phyloP scores from a whole-genome alignment of 768 basidiomycete genomes.

The Tricholoma flavovirens region DNA sequence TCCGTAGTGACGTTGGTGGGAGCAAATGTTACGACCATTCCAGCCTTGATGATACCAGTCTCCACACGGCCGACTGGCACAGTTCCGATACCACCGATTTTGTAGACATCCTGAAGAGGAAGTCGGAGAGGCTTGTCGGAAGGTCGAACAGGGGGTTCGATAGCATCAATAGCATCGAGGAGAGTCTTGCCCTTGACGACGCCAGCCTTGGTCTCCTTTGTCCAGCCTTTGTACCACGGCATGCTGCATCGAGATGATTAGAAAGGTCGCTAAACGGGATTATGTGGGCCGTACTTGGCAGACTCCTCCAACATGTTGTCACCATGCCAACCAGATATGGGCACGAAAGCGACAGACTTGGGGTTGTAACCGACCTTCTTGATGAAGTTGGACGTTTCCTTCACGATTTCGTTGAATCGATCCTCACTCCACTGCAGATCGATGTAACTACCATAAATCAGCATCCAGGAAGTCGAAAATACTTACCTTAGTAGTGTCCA shows the following conservation, averaged over 20 bases:
- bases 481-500: constrained; percentile 96
- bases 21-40: constrained; percentile 98
- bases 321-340: constrained; percentile 99
- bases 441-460: not conserved
- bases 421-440: constrained; percentile 88
- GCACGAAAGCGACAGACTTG: constrained; percentile 96
- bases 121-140: constrained; percentile 99
- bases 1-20: constrained; percentile 98
- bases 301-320: constrained; percentile 99
- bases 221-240: constrained; percentile 99
- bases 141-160: constrained; percentile 94
- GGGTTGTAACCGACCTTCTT: constrained; percentile 99
- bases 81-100: constrained; percentile 99
- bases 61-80: constrained; percentile 99
- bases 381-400: constrained; percentile 96
- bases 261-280: not conserved
- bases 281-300: constrained; percentile 56
- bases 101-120: constrained; percentile 99
- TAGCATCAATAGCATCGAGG: constrained; percentile 99
- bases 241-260: constrained; percentile 53
- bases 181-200: constrained; percentile 97
- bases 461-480: not conserved
- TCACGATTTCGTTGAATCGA: constrained; percentile 99
- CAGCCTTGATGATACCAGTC: constrained; percentile 99
- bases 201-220: constrained; percentile 92